A percentile compares a stretch with the other conserved stretches of the same genome.
These are phyloP conservation scores for Russula sp. DNA, from an alignment of 768 basidiomycete species.

Conservation along the genomic window DNA sequence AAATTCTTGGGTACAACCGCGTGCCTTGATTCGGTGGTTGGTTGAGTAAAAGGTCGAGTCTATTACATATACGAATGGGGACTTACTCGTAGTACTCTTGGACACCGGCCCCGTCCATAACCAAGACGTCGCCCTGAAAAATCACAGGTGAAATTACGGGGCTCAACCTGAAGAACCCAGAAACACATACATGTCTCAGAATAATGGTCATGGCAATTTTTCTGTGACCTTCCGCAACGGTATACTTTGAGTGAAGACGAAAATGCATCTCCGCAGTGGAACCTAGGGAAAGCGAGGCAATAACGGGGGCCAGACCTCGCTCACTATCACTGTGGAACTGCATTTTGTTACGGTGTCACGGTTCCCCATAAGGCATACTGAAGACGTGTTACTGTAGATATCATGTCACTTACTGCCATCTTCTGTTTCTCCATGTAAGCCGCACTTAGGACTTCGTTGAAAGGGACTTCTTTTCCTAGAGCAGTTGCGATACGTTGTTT, in stretches of 20 bases:
- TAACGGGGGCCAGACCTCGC: slow-evolving; percentile 63
- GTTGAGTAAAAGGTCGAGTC: slow-evolving; percentile 19
- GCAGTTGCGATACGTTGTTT: slow-evolving; percentile 51
- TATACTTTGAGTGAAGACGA: slow-evolving; percentile 46
- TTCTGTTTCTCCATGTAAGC: slow-evolving; percentile 84
- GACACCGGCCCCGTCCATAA: slow-evolving; percentile 70
- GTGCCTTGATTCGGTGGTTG: slow-evolving; percentile 47
- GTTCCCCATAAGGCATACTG: not conserved
- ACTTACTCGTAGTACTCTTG: slow-evolving; percentile 71
- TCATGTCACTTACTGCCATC: slow-evolving; percentile 60
- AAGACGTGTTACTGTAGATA: not conserved
- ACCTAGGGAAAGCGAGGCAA: slow-evolving; percentile 76
- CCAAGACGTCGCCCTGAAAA: slow-evolving; percentile 65
- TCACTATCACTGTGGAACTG: slow-evolving; percentile 83
- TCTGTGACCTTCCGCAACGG: slow-evolving; percentile 31
- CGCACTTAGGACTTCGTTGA: slow-evolving; percentile 79
- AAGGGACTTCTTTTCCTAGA: slow-evolving; percentile 41
- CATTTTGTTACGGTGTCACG: not conserved
- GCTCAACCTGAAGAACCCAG: not conserved
- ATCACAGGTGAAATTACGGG: slow-evolving; percentile 18
- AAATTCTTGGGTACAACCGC: slow-evolving; percentile 72
- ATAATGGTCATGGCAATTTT: slow-evolving; percentile 51
- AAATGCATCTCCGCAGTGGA: slow-evolving; percentile 81
- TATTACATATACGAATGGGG: not conserved
- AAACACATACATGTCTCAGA: slow-evolving; percentile 58